phyloP scores from a whole-genome alignment of 768 basidiomycete genomes.

The Cystoderma amianthinum region DNA sequence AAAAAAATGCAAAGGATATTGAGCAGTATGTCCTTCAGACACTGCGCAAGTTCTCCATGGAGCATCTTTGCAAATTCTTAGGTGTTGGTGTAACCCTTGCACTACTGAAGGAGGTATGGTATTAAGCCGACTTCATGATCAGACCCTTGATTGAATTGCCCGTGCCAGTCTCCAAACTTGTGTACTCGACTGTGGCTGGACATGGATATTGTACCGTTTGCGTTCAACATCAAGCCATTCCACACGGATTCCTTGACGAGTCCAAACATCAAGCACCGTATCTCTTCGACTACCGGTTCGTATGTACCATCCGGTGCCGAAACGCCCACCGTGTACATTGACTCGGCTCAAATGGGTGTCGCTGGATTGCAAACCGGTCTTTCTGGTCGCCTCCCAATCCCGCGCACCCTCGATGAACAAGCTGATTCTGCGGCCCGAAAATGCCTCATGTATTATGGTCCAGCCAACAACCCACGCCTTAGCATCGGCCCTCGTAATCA shows the following conservation, averaged over 20 bases:
- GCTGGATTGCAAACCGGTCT: slow-evolving; percentile 37
- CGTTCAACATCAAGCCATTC: slow-evolving; percentile 81
- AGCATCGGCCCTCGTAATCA: slow-evolving; percentile 80
- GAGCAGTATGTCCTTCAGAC: slow-evolving; percentile 58
- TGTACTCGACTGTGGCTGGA: slow-evolving; percentile 83
- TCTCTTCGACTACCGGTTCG: slow-evolving; percentile 74
- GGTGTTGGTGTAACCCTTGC: slow-evolving; percentile 72
- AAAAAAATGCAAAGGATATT: slow-evolving; percentile 53
- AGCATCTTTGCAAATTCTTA: slow-evolving; percentile 83
- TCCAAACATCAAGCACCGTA: slow-evolving; percentile 76
- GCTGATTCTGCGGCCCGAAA: slow-evolving; percentile 85
- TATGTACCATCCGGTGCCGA: slow-evolving; percentile 72
- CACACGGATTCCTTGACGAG: slow-evolving; percentile 75
- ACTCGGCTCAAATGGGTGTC: slow-evolving; percentile 44
- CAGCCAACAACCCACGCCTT: slow-evolving; percentile 77
- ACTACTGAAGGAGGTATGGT: slow-evolving; percentile 59
- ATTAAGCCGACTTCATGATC: slow-evolving; percentile 8
- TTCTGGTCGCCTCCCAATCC: slow-evolving; percentile 58
- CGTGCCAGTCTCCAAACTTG: slow-evolving; percentile 61
- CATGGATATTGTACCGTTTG: slow-evolving; percentile 77
- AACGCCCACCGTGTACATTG: slow-evolving; percentile 66
- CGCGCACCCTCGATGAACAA: slow-evolving; percentile 76
- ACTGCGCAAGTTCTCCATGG: slow-evolving; percentile 63
- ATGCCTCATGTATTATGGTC: slow-evolving; percentile 77
- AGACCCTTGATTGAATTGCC: slow-evolving; percentile 13